A percentile compares a stretch with the other conserved stretches of the same genome.
phyloP scores from a whole-genome alignment of 2,329 filamentous ascomycete species.

The Cytospora chrysosperma region DNA sequence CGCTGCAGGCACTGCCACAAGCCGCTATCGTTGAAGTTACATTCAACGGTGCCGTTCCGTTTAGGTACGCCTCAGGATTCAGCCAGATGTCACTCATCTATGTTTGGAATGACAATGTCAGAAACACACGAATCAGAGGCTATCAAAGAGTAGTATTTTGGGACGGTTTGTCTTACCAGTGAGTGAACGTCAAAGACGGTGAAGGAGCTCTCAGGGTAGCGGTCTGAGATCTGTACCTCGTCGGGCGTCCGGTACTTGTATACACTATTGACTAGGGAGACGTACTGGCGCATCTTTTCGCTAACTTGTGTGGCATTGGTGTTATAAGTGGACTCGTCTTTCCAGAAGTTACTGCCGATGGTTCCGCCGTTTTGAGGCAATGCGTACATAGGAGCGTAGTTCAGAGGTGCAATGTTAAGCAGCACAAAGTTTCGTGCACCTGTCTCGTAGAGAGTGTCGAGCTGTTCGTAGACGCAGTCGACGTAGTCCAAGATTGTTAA shows the following conservation, averaged over 20 bases:
- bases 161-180: slow-evolving; percentile 38
- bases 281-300: slow-evolving; percentile 51
- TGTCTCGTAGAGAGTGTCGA: slow-evolving; percentile 48
- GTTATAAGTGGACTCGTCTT: slow-evolving; percentile 37
- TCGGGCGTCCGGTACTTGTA: slow-evolving; percentile 51
- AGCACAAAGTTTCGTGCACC: slow-evolving; percentile 59
- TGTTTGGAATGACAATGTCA: background rate
- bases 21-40: slow-evolving; percentile 48
- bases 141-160: background rate
- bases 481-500: slow-evolving; percentile 48
- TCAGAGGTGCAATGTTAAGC: slow-evolving; percentile 53
- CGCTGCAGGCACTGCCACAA: slow-evolving; percentile 42
- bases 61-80: slow-evolving; percentile 51
- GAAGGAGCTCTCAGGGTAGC: slow-evolving; percentile 49
- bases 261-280: slow-evolving; percentile 49
- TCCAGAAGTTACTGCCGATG: slow-evolving; percentile 44
- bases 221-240: slow-evolving; percentile 39
- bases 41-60: slow-evolving; percentile 51
- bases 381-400: slow-evolving; percentile 54
- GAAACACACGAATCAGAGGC: background rate
- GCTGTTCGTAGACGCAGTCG: slow-evolving; percentile 51
- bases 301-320: slow-evolving; percentile 50
- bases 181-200: slow-evolving; percentile 55
- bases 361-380: slow-evolving; percentile 44
- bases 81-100: slow-evolving; percentile 55